phyloP scores from a whole-genome alignment of 495 filamentous ascomycete genomes.

The Trichocladium uniseriatum region DNA sequence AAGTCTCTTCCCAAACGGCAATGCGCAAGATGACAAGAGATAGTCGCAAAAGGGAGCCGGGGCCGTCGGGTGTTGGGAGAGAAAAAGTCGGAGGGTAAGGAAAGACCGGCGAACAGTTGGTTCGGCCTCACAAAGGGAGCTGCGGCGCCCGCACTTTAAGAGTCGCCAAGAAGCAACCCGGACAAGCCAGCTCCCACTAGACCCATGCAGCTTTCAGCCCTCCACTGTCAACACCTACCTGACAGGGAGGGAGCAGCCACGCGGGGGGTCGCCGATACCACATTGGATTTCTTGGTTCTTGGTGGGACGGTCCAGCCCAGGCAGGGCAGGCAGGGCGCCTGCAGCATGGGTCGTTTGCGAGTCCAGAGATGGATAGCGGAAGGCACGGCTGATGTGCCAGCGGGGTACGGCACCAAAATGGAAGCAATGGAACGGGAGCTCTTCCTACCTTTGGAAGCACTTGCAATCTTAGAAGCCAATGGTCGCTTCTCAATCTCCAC shows the following conservation, averaged over 20 bases:
- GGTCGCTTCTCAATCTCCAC: no score
- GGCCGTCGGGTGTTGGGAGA: no score
- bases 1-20: no score
- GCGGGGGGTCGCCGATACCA: constrained; percentile 9
- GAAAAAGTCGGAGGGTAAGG: neutral
- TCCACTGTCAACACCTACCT: no score
- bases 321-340: neutral
- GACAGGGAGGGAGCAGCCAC: constrained; percentile 8
- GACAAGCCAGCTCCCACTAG: constrained; percentile 9
- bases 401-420: no score
- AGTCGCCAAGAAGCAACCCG: constrained; percentile 3
- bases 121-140: neutral
- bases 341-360: neutral
- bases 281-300: neutral
- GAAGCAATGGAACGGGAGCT: no score
- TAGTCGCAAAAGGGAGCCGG: neutral
- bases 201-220: constrained; percentile 16
- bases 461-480: no score
- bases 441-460: no score
- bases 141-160: constrained; percentile 1
- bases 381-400: no score
- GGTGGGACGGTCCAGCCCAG: neutral
- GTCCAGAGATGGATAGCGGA: no score
- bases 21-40: no score
- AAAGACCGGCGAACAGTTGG: neutral